These are phyloP conservation scores for Salicornia ramosissima DNA, from an alignment of 148 eudicot genomes.

Conservation along the genomic window DNA sequence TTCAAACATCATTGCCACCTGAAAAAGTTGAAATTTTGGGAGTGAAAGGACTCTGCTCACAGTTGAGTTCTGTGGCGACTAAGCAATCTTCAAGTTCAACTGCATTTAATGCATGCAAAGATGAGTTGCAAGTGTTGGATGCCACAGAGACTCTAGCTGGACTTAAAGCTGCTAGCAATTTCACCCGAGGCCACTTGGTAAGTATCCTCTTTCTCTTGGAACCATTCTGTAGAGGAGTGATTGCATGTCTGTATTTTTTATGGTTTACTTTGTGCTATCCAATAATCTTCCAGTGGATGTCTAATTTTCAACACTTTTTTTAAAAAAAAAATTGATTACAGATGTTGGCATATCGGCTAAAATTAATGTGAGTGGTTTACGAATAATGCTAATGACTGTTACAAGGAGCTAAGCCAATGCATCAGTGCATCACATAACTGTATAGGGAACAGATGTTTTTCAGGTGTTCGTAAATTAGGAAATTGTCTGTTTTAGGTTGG, in stretches of 20 bases:
- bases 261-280: neutral
- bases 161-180: conserved; percentile 32
- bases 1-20: conserved; percentile 44
- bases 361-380: conserved; percentile 15
- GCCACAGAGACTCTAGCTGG: conserved; percentile 44
- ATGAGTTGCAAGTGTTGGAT: conserved; percentile 43
- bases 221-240: neutral
- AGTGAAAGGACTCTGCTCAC: conserved; percentile 34
- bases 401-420: conserved; percentile 1
- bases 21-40: conserved; percentile 50
- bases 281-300: neutral
- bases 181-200: conserved; percentile 48
- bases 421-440: conserved; percentile 15
- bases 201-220: neutral
- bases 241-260: neutral
- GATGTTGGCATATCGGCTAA: conserved; percentile 42
- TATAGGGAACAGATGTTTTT: conserved; percentile 19
- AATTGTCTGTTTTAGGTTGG: conserved; percentile 6
- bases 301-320: conserved; percentile 3
- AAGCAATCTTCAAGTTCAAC: conserved; percentile 11
- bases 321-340: conserved; percentile 20
- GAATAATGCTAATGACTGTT: conserved; percentile 2
- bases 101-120: conserved; percentile 32
- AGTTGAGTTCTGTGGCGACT: conserved; percentile 21
- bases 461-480: conserved; percentile 13